A percentile compares a stretch with the other conserved stretches of the same genome.
Evolutionary conservation across 768 basidiomycete species (phyloP).

Genomic region (Russula abietina): DNA sequence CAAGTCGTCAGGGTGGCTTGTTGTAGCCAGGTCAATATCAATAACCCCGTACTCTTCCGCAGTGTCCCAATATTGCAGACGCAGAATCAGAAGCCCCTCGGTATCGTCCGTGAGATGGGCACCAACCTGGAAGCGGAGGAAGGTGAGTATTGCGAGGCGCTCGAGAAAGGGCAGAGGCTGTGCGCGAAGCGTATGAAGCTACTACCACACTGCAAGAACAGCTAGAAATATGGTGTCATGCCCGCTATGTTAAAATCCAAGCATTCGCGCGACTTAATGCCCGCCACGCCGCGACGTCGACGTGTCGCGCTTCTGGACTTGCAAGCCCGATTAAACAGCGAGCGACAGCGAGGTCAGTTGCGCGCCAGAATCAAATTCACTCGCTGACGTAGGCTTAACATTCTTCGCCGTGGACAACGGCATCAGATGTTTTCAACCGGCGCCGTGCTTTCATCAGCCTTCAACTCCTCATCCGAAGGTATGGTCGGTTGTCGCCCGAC

Average conservation of each 20-base stretch:
- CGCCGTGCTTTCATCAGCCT: slow-evolving; percentile 38
- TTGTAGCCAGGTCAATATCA: too few relatives aligned
- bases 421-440: slow-evolving; percentile 57
- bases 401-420: too few relatives aligned
- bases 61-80: slow-evolving; percentile 80
- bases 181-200: slow-evolving; percentile 82
- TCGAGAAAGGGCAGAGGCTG: slow-evolving; percentile 76
- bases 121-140: slow-evolving; percentile 82
- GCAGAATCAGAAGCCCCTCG: slow-evolving; percentile 86
- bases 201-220: slow-evolving; percentile 76
- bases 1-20: too few relatives aligned
- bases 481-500: slow-evolving; percentile 76
- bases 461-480: slow-evolving; percentile 61
- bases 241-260: slow-evolving; percentile 60
- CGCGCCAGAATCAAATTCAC: too few relatives aligned
- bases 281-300: too few relatives aligned
- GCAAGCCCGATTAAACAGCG: too few relatives aligned
- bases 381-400: too few relatives aligned
- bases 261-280: slow-evolving; percentile 44
- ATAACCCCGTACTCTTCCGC: slow-evolving; percentile 83
- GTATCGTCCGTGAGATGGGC: slow-evolving; percentile 77
- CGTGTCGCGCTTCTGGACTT: too few relatives aligned
- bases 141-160: slow-evolving; percentile 59
- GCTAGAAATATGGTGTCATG: slow-evolving; percentile 71
- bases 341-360: too few relatives aligned